Evolutionary conservation across 257 asterid genomes (phyloP).

Genomic region (Fraxinus quadrangulata): DNA sequence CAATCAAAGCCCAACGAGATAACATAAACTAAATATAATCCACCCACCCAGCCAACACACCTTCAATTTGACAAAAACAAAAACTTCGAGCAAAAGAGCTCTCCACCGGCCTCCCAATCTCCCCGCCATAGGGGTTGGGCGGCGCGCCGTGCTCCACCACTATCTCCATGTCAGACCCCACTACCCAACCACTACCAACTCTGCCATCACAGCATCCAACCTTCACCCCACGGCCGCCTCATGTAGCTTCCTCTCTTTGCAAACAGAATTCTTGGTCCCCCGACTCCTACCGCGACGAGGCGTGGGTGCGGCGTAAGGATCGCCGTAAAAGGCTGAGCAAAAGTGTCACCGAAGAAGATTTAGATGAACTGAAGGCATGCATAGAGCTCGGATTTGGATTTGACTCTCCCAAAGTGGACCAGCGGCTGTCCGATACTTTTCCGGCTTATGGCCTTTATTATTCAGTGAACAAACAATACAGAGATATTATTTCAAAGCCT

Average conservation of each 20-base stretch:
- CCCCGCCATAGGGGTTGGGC: slow-evolving; percentile 69
- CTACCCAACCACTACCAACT: not conserved
- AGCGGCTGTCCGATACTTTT: slow-evolving; percentile 63
- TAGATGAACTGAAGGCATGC: slow-evolving; percentile 74
- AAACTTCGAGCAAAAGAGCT: not conserved
- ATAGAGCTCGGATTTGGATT: slow-evolving; percentile 79
- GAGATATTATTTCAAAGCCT: slow-evolving; percentile 41
- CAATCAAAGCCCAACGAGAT: not conserved
- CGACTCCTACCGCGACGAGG: slow-evolving; percentile 67
- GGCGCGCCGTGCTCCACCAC: slow-evolving; percentile 9
- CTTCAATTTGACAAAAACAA: not conserved
- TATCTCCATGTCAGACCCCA: slow-evolving; percentile 31
- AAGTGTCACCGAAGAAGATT: slow-evolving; percentile 77
- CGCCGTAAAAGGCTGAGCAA: slow-evolving; percentile 46
- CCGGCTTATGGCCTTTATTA: slow-evolving; percentile 76
- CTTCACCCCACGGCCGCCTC: slow-evolving; percentile 8
- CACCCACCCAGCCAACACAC: not conserved
- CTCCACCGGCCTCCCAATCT: slow-evolving; percentile 17
- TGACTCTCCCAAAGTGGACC: slow-evolving; percentile 71
- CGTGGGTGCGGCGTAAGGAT: slow-evolving; percentile 64
- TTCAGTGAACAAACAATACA: slow-evolving; percentile 58
- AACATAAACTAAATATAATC: not conserved
- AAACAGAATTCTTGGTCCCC: slow-evolving; percentile 81
- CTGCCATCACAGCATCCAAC: slow-evolving; percentile 16
- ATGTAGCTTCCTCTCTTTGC: slow-evolving; percentile 35